Conservation (phyloP, 768 basidiomycete genomes). For the Boletus barrowsii region DNA sequence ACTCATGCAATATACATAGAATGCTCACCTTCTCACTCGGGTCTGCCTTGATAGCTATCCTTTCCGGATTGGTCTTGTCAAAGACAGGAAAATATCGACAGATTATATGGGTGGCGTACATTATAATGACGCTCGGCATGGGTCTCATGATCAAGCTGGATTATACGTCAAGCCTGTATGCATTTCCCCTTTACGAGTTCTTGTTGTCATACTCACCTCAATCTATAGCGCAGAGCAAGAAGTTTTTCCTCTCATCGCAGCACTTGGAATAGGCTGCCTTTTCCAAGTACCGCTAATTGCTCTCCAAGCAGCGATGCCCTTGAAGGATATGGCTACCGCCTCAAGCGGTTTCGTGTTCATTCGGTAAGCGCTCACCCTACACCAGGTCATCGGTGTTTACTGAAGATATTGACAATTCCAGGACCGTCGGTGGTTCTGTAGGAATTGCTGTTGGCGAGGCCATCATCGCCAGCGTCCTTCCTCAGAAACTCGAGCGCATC, state of each 20-base stretch:
- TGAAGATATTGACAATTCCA: slow-evolving; percentile 23
- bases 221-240: slow-evolving; percentile 55
- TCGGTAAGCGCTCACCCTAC: slow-evolving; percentile 37
- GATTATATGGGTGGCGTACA: slow-evolving; percentile 61
- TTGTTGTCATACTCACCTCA: slow-evolving; percentile 2
- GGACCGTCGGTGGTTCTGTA: slow-evolving; percentile 72
- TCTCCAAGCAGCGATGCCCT: slow-evolving; percentile 83
- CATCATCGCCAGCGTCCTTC: slow-evolving; percentile 57
- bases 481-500: slow-evolving; percentile 32
- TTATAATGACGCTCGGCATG: slow-evolving; percentile 56
- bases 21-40: slow-evolving; percentile 77
- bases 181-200: neutral
- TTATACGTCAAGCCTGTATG: slow-evolving; percentile 42
- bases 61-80: slow-evolving; percentile 57
- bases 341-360: slow-evolving; percentile 71
- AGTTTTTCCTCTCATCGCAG: slow-evolving; percentile 63
- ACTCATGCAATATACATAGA: slow-evolving; percentile 32
- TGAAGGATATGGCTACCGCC: slow-evolving; percentile 83
- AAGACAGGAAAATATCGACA: slow-evolving; percentile 56
- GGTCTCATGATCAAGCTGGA: slow-evolving; percentile 75
- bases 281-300: slow-evolving; percentile 70
- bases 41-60: slow-evolving; percentile 47
- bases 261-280: slow-evolving; percentile 61
- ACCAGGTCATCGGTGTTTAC: neutral
- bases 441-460: slow-evolving; percentile 73